Evolutionary conservation across 83 land plant species (phyloP).

Genomic region (Diphasiastrum complanatum): DNA sequence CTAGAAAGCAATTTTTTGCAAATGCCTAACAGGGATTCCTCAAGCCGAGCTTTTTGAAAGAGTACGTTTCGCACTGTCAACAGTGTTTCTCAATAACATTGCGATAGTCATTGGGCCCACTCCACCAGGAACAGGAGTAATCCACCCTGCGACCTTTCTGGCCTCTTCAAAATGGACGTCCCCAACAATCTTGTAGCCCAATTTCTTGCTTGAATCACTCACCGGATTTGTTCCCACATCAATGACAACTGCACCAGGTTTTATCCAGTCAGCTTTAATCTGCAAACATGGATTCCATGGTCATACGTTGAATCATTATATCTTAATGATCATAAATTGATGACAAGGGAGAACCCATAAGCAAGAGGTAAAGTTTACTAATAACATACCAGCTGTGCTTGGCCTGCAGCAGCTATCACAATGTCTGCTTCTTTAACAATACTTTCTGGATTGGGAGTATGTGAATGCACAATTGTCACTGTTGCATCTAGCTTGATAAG

Average conservation of each 20-base stretch:
- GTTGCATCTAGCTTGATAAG: slow-evolving; percentile 81
- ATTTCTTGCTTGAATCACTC: slow-evolving; percentile 58
- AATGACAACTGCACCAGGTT: slow-evolving; percentile 86
- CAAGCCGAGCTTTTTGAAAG: too few relatives aligned
- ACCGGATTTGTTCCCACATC: slow-evolving; percentile 86
- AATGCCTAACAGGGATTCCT: too few relatives aligned
- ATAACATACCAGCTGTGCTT: slow-evolving; percentile 58
- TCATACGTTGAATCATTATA: too few relatives aligned
- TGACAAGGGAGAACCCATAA: not conserved
- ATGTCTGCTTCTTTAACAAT: slow-evolving; percentile 74
- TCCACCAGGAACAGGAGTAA: slow-evolving; percentile 88
- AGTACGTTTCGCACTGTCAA: slow-evolving; percentile 58
- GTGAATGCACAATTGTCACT: slow-evolving; percentile 75
- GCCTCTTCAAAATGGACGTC: slow-evolving; percentile 71
- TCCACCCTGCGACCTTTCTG: slow-evolving; percentile 65
- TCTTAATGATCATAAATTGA: not conserved
- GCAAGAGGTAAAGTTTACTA: not conserved
- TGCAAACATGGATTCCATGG: too few relatives aligned
- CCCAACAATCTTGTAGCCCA: slow-evolving; percentile 73
- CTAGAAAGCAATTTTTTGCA: too few relatives aligned
- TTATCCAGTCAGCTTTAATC: slow-evolving; percentile 86
- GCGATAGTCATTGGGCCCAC: slow-evolving; percentile 94
- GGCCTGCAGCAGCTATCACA: slow-evolving; percentile 84
- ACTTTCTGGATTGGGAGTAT: slow-evolving; percentile 53
- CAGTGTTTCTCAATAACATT: slow-evolving; percentile 71